phyloP scores from a whole-genome alignment of 73 alveolate species.

The Breviolum minutum region DNA sequence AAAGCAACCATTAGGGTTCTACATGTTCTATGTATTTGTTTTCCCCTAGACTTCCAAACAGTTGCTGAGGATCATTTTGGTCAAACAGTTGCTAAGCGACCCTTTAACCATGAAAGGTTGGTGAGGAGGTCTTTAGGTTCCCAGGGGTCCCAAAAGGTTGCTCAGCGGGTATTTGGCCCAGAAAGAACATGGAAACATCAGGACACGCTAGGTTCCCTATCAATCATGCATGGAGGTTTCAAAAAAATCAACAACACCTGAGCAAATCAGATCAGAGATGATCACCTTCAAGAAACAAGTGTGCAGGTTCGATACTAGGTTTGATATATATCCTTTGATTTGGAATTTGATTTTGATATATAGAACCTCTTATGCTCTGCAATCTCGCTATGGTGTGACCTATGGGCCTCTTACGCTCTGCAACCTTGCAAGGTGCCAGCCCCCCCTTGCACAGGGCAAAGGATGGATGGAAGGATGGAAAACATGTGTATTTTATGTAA shows the following conservation, averaged over 20 bases:
- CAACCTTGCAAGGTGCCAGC: background rate
- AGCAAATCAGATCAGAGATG: no score
- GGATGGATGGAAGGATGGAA: no score
- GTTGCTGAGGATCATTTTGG: background rate
- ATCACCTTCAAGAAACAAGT: no score
- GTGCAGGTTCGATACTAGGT: no score
- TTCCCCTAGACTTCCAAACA: slow-evolving; percentile 5
- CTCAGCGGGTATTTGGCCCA: background rate
- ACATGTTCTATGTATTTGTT: no score
- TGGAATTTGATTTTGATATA: no score
- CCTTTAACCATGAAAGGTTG: background rate
- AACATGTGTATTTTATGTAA: no score
- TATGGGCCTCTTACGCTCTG: background rate
- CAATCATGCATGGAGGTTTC: background rate
- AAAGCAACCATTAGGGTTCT: no score
- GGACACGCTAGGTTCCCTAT: background rate
- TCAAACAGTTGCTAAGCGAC: background rate
- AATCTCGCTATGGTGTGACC: background rate
- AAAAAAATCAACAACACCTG: no score
- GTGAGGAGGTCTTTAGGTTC: background rate
- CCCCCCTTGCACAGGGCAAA: background rate
- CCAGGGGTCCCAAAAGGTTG: background rate
- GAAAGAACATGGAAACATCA: background rate
- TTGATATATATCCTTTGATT: no score
- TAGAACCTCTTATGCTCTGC: background rate